Percentiles rank a stretch among this genome's conserved stretches.
These are phyloP conservation scores for Cryoendolithus antarcticus DNA, from an alignment of 2,329 filamentous ascomycete genomes.

Conservation along the genomic window DNA sequence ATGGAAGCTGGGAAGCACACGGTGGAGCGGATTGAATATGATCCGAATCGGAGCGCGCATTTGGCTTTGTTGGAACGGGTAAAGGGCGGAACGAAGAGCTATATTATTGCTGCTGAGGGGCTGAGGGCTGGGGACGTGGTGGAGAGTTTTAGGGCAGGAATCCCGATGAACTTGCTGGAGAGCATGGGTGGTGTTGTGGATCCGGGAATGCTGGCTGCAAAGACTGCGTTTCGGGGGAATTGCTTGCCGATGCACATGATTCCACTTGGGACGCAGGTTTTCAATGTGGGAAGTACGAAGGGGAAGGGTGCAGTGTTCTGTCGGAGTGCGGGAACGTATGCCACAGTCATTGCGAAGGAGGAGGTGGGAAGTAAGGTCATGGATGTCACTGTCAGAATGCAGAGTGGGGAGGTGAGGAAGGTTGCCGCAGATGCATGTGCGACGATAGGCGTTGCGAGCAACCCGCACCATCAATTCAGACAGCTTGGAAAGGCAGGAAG, in stretches of 20 bases:
- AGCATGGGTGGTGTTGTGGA: conserved; percentile 90
- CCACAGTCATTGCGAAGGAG: conserved; percentile 78
- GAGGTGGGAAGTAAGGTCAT: conserved; percentile 60
- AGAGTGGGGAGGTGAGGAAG: conserved; percentile 83
- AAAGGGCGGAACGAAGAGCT: conserved; percentile 63
- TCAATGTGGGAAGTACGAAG: conserved; percentile 68
- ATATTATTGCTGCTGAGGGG: conserved; percentile 91
- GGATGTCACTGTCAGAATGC: conserved; percentile 72
- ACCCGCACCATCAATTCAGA: conserved; percentile 77
- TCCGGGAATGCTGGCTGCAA: conserved; percentile 88
- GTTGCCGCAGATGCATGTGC: conserved; percentile 88
- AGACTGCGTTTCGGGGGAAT: conserved; percentile 88
- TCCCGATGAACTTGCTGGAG: conserved; percentile 72
- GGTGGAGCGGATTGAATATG: conserved; percentile 92
- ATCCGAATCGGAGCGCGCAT: conserved; percentile 84
- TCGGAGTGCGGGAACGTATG: conserved; percentile 86
- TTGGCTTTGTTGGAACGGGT: conserved; percentile 75
- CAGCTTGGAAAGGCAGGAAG: conserved; percentile 92
- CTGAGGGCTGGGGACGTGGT: conserved; percentile 84
- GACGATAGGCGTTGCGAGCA: conserved; percentile 89
- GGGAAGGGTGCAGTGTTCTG: conserved; percentile 77
- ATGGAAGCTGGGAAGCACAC: conserved; percentile 66
- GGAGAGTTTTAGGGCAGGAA: conserved; percentile 82
- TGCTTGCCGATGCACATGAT: conserved; percentile 94
- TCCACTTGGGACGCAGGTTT: conserved; percentile 83